Evolutionary conservation across 2,329 filamentous ascomycete genomes (phyloP).

Genomic region (Aspergillus sp.): DNA sequence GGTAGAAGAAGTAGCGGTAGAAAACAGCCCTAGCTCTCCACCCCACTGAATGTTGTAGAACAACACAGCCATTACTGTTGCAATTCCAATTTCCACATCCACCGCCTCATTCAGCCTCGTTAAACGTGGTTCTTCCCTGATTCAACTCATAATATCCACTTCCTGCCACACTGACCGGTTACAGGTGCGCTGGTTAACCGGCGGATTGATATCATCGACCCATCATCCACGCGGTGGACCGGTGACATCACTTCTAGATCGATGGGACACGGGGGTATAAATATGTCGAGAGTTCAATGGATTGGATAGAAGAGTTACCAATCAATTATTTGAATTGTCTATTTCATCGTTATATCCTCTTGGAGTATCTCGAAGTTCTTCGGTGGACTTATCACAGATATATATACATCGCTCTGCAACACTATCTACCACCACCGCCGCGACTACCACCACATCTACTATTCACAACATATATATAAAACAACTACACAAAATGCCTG

Average conservation of each 20-base stretch:
- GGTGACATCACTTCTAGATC: neutral
- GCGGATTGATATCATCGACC: neutral
- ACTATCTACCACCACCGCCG: neutral
- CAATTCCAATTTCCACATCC: no score
- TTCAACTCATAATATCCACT: no score
- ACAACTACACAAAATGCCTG: slow-evolving; percentile 1
- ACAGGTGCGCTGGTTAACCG: no score
- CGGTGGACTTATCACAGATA: neutral
- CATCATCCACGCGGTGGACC: neutral
- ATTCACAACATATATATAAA: neutral
- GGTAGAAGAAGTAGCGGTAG: no score
- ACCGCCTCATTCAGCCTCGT: no score
- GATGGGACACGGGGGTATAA: neutral
- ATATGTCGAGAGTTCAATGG: neutral
- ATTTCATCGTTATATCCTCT: neutral
- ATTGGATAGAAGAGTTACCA: neutral
- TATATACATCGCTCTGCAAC: neutral
- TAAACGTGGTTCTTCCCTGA: no score
- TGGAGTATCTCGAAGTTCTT: no score
- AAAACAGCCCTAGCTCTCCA: no score
- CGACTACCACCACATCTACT: neutral
- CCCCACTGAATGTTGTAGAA: no score
- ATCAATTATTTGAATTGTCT: neutral
- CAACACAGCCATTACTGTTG: no score
- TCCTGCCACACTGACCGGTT: no score